These are phyloP conservation scores for Staphylotrichum tortipilum DNA, from an alignment of 495 filamentous ascomycete genomes.

Conservation along the genomic window DNA sequence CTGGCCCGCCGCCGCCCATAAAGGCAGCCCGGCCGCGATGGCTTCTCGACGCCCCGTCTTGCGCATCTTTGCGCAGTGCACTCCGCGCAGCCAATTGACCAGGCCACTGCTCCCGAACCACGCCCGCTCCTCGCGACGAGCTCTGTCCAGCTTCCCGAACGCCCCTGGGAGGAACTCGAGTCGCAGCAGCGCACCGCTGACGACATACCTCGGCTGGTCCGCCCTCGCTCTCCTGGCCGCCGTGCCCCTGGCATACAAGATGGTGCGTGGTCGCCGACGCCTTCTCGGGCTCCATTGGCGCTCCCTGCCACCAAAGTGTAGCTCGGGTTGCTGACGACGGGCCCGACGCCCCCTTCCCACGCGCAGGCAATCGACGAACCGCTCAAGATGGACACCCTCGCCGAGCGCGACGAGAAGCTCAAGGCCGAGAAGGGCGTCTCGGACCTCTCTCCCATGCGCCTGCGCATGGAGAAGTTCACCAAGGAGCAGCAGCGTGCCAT, in stretches of 20 bases:
- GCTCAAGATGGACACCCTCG: slow-evolving; percentile 45
- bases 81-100: slow-evolving; percentile 12
- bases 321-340: background rate
- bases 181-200: slow-evolving; percentile 2
- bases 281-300: background rate
- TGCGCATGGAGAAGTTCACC: slow-evolving; percentile 94
- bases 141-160: slow-evolving; percentile 13
- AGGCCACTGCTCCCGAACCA: background rate
- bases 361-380: slow-evolving; percentile 32
- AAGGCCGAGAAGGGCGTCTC: slow-evolving; percentile 60
- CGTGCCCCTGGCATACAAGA: slow-evolving; percentile 22
- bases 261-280: slow-evolving; percentile 14
- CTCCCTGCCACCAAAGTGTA: no score
- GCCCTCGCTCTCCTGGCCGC: slow-evolving; percentile 20
- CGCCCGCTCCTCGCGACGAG: slow-evolving; percentile 8
- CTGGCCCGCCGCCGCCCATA: slow-evolving; percentile 1
- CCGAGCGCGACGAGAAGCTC: slow-evolving; percentile 57
- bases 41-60: slow-evolving; percentile 14
- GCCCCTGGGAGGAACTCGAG: slow-evolving; percentile 1
- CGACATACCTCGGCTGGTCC: slow-evolving; percentile 17
- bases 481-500: slow-evolving; percentile 85
- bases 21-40: slow-evolving; percentile 15
- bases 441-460: slow-evolving; percentile 81
- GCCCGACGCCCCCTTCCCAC: no score
- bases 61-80: slow-evolving; percentile 23